A percentile compares a stretch with the other conserved stretches of the same genome.
Conservation (phyloP, 2,329 filamentous ascomycete species). For the Aspergillus flavus region DNA sequence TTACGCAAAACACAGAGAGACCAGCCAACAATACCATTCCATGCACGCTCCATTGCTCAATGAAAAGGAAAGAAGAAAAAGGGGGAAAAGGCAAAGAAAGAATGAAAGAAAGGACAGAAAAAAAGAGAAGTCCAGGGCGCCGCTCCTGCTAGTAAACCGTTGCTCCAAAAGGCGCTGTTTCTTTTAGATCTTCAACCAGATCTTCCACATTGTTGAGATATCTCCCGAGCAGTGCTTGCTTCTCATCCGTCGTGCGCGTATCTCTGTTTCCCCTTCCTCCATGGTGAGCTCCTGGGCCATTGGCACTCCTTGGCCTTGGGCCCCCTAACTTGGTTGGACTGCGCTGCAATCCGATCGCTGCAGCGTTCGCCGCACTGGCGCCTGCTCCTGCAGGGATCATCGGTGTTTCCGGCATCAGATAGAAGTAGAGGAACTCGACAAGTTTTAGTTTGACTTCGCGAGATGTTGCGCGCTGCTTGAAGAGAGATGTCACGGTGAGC, state of each 20-base stretch:
- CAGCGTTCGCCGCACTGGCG: conserved; percentile 42
- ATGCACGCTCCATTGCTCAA: conserved; percentile 26
- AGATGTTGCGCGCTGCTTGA: conserved; percentile 83
- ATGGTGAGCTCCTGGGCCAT: conserved; percentile 28
- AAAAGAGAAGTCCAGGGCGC: conserved; percentile 14
- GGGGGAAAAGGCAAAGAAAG: conserved; percentile 11
- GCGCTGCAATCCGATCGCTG: conserved; percentile 58
- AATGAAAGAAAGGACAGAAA: conserved; percentile 14
- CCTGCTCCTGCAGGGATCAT: conserved; percentile 26
- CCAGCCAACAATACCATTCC: conserved; percentile 23
- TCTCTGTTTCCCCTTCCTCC: conserved; percentile 34
- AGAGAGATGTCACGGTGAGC: conserved; percentile 86
- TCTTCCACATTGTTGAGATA: conserved; percentile 84
- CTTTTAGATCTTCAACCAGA: conserved; percentile 79
- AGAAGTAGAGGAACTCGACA: conserved; percentile 98
- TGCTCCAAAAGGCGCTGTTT: conserved; percentile 73
- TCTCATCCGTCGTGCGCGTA: conserved; percentile 75
- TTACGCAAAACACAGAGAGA: conserved; percentile 14
- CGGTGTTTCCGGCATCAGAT: conserved; percentile 88
- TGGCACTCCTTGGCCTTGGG: conserved; percentile 53
- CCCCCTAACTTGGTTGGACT: conserved; percentile 69
- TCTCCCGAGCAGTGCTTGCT: conserved; percentile 74
- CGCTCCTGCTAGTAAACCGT: conserved; percentile 37
- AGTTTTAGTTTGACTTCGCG: conserved; percentile 92
- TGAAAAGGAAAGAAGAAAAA: conserved; percentile 15